phyloP scores from a whole-genome alignment of 176 grass and related monocot genomes.

The Rhynchospora tenuis region DNA sequence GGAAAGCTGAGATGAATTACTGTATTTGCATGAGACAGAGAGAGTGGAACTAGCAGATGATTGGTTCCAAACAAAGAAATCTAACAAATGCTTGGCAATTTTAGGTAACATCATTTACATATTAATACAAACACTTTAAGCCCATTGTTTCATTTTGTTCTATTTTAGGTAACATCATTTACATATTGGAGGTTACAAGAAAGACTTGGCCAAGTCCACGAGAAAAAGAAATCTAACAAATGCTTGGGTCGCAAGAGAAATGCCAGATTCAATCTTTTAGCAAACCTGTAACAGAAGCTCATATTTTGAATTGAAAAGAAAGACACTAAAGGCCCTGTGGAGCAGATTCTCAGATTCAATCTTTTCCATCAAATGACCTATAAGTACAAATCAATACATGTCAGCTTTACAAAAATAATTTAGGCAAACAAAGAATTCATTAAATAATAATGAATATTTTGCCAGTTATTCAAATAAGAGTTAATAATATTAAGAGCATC shows the following conservation, averaged over 20 bases:
- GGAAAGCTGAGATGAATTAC: not conserved
- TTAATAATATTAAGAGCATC: not conserved
- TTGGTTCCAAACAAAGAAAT: too few species aligned
- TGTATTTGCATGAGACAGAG: not conserved
- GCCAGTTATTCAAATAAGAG: not conserved
- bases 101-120: too few species aligned
- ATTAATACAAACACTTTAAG: too few species aligned
- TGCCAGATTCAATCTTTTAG: not conserved
- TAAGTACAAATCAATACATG: not conserved
- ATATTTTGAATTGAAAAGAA: slow-evolving; percentile 98
- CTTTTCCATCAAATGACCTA: slow-evolving; percentile 98
- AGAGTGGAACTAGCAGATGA: too few species aligned
- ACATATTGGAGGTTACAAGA: not conserved
- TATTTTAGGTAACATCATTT: not conserved
- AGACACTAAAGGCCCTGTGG: slow-evolving; percentile 92
- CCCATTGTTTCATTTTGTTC: not conserved
- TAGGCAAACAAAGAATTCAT: not conserved
- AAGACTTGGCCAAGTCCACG: too few species aligned
- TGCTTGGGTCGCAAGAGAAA: not conserved
- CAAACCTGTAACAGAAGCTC: slow-evolving; percentile 90
- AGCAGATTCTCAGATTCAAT: slow-evolving; percentile 85
- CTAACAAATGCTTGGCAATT: too few species aligned
- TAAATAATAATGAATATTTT: not conserved
- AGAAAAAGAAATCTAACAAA: not conserved
- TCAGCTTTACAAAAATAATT: not conserved